These are phyloP conservation scores for Oleoguttula mirabilis DNA, from an alignment of 495 filamentous ascomycete species.

Conservation along the genomic window DNA sequence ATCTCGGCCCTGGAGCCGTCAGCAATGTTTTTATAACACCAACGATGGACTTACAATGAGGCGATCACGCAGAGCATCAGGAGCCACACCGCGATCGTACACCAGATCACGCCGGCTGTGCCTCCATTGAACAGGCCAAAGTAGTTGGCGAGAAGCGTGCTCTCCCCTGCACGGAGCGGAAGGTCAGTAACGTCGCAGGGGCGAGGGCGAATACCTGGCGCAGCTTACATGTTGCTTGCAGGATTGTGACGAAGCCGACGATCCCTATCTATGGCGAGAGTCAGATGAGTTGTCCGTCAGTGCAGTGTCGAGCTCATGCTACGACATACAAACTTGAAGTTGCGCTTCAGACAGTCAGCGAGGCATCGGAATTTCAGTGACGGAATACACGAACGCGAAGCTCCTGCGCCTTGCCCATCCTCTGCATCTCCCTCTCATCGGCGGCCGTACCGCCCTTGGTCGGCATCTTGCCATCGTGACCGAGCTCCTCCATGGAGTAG, in stretches of 20 bases:
- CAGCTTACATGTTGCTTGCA: constrained; percentile 25
- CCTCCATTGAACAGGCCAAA: constrained; percentile 23
- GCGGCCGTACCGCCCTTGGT: constrained; percentile 5
- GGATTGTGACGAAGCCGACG: constrained; percentile 23
- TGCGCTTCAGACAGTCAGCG: constrained; percentile 13
- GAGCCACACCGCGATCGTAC: constrained; percentile 9
- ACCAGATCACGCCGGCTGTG: constrained; percentile 19
- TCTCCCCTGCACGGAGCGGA: too few relatives aligned
- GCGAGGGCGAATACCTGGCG: too few relatives aligned
- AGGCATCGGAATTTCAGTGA: neutral
- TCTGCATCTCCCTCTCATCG: constrained; percentile 12
- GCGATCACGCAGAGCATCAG: constrained; percentile 10
- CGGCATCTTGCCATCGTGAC: too few relatives aligned
- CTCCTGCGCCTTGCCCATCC: constrained; percentile 18
- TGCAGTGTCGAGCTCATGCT: too few relatives aligned
- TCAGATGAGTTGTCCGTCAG: too few relatives aligned
- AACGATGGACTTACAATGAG: too few relatives aligned
- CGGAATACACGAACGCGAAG: constrained; percentile 2
- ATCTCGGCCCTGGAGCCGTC: constrained; percentile 17
- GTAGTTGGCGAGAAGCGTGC: constrained; percentile 10
- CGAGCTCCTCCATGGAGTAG: too few relatives aligned
- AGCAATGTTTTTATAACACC: too few relatives aligned
- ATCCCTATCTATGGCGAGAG: constrained; percentile 17
- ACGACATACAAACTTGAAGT: constrained; percentile 21
- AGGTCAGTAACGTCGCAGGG: too few relatives aligned